Percentiles rank a stretch among this genome's conserved stretches.
These are phyloP conservation scores for Fusarium sp. DNA, from an alignment of 2,329 filamentous ascomycete species.

Conservation along the genomic window DNA sequence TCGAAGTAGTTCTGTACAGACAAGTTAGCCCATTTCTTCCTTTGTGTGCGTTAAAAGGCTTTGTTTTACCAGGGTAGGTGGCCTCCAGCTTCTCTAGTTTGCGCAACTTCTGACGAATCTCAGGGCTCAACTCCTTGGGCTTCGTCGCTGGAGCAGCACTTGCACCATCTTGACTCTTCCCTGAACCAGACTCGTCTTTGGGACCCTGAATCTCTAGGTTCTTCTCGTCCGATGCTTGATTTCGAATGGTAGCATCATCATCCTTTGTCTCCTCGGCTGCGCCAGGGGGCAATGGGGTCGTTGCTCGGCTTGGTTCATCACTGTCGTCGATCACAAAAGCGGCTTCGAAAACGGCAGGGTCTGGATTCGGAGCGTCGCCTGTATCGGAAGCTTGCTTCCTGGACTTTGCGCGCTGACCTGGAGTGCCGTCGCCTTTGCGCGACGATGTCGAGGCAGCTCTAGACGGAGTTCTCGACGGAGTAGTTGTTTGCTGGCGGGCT, in stretches of 20 bases:
- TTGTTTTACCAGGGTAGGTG: slow-evolving; percentile 79
- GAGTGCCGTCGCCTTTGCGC: slow-evolving; percentile 56
- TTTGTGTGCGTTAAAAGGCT: neutral
- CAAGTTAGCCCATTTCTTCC: slow-evolving; percentile 4
- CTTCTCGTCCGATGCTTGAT: slow-evolving; percentile 43
- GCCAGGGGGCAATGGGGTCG: slow-evolving; percentile 65
- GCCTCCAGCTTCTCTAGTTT: slow-evolving; percentile 92
- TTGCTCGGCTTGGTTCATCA: slow-evolving; percentile 73
- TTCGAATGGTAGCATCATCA: slow-evolving; percentile 31
- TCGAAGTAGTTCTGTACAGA: slow-evolving; percentile 75
- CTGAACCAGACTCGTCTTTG: slow-evolving; percentile 38
- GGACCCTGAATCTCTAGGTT: neutral
- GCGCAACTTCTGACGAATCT: slow-evolving; percentile 80
- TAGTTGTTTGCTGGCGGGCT: slow-evolving; percentile 74
- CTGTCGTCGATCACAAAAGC: slow-evolving; percentile 90
- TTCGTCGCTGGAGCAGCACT: slow-evolving; percentile 21
- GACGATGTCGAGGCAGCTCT: slow-evolving; percentile 55
- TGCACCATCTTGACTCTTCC: slow-evolving; percentile 40
- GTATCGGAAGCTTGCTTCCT: slow-evolving; percentile 56
- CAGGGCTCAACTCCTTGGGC: slow-evolving; percentile 73
- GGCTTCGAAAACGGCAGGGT: slow-evolving; percentile 88
- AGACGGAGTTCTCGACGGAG: slow-evolving; percentile 59
- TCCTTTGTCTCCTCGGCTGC: slow-evolving; percentile 53
- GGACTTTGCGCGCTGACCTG: slow-evolving; percentile 51
- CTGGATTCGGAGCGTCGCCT: slow-evolving; percentile 68